Percentiles rank a stretch among this genome's conserved stretches.
Evolutionary conservation across 306 rosid species (phyloP).

Genomic region (Vigna reflexopilosa): DNA sequence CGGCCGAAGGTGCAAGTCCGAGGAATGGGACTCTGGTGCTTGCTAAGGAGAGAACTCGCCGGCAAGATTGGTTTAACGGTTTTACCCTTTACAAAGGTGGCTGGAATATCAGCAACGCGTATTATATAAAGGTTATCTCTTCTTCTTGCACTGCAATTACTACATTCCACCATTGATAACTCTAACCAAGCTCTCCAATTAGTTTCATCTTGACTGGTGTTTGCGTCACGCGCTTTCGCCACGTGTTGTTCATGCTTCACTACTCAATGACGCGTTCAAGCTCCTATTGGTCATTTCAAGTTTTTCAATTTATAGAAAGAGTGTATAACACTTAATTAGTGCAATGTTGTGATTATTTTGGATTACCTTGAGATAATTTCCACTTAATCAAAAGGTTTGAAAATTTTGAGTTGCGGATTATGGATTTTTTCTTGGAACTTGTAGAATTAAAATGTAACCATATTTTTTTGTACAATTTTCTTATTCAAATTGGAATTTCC

Average conservation of each 20-base stretch:
- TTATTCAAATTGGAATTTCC: too few relatives aligned
- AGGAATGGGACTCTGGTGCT: slow-evolving; percentile 61
- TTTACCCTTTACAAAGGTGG: slow-evolving; percentile 68
- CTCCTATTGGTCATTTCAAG: not conserved
- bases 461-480: too few relatives aligned
- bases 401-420: too few relatives aligned
- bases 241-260: slow-evolving; percentile 4
- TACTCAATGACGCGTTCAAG: not conserved
- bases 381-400: too few relatives aligned
- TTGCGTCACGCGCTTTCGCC: not conserved
- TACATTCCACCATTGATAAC: not conserved
- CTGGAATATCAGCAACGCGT: slow-evolving; percentile 69
- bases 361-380: too few relatives aligned
- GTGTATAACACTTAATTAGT: not conserved
- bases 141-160: not conserved
- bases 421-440: too few relatives aligned
- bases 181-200: too few relatives aligned
- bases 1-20: slow-evolving; percentile 10
- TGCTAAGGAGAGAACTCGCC: slow-evolving; percentile 61
- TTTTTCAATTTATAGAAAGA: not conserved
- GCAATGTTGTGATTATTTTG: too few relatives aligned
- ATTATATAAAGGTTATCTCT: slow-evolving; percentile 60
- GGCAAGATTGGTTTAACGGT: slow-evolving; percentile 61
- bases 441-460: too few relatives aligned
- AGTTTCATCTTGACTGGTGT: too few relatives aligned